Evolutionary conservation across 768 basidiomycete species (phyloP).

Genomic region (Trichaptum fuscoviolaceum): DNA sequence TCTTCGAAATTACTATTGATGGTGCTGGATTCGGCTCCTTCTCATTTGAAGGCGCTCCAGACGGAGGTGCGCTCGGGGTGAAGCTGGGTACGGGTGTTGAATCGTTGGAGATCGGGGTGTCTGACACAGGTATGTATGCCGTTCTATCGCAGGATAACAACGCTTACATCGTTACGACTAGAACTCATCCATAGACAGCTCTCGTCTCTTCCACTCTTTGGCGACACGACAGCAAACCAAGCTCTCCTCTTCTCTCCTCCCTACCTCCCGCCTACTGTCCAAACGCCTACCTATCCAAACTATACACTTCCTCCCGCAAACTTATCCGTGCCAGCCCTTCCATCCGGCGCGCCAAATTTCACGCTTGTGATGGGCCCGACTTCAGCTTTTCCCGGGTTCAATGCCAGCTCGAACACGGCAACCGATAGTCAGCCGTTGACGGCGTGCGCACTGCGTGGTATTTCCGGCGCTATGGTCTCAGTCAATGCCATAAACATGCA

Average conservation of each 20-base stretch:
- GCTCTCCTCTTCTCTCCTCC: conserved; percentile 67
- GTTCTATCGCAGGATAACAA: conserved; percentile 15
- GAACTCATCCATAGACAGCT: conserved; percentile 45
- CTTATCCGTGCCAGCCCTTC: conserved; percentile 34
- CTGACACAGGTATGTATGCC: conserved; percentile 32
- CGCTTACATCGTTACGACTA: conserved; percentile 17
- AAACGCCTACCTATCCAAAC: conserved; percentile 59
- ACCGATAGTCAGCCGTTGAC: conserved; percentile 37
- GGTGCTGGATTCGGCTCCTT: conserved; percentile 47
- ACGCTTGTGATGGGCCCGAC: conserved; percentile 55
- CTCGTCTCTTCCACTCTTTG: conserved; percentile 47
- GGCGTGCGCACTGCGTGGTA: conserved; percentile 48
- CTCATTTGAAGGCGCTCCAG: conserved; percentile 34
- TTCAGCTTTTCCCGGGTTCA: conserved; percentile 28
- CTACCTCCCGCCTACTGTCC: conserved; percentile 27
- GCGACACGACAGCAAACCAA: conserved; percentile 71
- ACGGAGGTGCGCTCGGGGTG: conserved; percentile 51
- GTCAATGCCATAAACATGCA: conserved; percentile 32
- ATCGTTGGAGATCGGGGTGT: conserved; percentile 56
- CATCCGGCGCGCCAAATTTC: conserved; percentile 37
- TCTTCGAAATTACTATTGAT: conserved; percentile 41
- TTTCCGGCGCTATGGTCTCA: conserved; percentile 16
- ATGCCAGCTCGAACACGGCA: conserved; percentile 10
- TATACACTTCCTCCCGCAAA: conserved; percentile 66
- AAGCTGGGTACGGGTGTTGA: conserved; percentile 30